Conservation (phyloP, 805 yeast species). For the Saccharomyces eubayanus region DNA sequence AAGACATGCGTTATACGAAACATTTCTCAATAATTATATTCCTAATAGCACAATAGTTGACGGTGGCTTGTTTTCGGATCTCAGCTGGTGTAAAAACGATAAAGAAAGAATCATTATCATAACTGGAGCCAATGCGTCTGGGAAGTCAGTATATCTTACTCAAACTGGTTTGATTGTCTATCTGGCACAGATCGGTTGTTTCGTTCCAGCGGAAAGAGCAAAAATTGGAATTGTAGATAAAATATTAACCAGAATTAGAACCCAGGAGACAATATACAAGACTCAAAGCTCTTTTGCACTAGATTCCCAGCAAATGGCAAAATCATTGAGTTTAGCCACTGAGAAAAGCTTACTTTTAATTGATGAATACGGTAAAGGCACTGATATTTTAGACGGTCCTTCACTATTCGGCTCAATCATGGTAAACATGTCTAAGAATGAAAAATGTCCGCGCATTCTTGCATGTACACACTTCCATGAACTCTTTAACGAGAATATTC, state of each 20-base stretch:
- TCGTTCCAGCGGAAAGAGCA: constrained; percentile 43
- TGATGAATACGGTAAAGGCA: constrained; percentile 51
- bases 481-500: constrained; percentile 26
- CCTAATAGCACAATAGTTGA: constrained; percentile 35
- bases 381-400: constrained; percentile 40
- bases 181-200: constrained; percentile 47
- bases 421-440: constrained; percentile 13
- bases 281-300: constrained; percentile 43
- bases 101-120: constrained; percentile 31
- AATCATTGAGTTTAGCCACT: constrained; percentile 35
- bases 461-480: constrained; percentile 41
- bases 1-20: constrained; percentile 41
- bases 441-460: constrained; percentile 24
- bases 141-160: constrained; percentile 43
- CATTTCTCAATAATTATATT: constrained; percentile 32
- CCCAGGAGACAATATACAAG: constrained; percentile 35
- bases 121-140: constrained; percentile 45
- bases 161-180: constrained; percentile 43
- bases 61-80: constrained; percentile 14
- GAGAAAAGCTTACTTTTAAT: constrained; percentile 37
- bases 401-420: constrained; percentile 37
- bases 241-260: constrained; percentile 38
- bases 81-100: constrained; percentile 8
- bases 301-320: constrained; percentile 40
- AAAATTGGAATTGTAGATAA: constrained; percentile 41